Evolutionary conservation across 345 rosid species (phyloP).

Genomic region (Streptanthus diversifolius): DNA sequence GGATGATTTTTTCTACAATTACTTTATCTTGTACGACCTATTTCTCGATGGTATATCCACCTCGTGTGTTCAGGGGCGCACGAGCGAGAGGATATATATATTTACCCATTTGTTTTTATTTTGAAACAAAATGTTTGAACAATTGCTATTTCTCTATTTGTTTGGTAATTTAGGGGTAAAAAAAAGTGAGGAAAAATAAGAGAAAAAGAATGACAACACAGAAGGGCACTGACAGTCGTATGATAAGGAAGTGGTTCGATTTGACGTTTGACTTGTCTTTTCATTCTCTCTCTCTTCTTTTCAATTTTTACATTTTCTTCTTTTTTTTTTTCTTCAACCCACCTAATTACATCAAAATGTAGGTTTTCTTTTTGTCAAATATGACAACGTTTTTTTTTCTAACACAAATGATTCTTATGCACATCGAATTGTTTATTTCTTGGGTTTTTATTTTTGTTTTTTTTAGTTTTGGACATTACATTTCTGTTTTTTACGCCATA

Average conservation of each 20-base stretch:
- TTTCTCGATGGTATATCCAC: conserved; percentile 5
- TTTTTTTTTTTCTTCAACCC: neutral
- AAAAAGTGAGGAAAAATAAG: neutral
- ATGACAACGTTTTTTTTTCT: neutral
- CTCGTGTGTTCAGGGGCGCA: conserved; percentile 25
- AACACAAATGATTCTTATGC: neutral
- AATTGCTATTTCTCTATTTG: neutral
- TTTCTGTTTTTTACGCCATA: neutral
- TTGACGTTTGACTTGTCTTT: conserved; percentile 99
- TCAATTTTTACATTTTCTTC: neutral
- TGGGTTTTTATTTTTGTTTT: neutral
- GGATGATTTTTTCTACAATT: conserved; percentile 3
- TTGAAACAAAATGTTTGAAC: neutral
- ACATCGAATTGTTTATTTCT: neutral
- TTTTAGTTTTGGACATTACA: neutral
- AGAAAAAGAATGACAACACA: conserved; percentile 75
- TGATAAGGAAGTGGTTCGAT: conserved; percentile 85
- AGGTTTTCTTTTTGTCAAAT: neutral
- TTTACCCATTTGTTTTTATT: neutral
- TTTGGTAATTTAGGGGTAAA: conserved; percentile 24
- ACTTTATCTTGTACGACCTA: conserved; percentile 20
- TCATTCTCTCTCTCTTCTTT: conserved; percentile 39
- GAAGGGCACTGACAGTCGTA: conserved; percentile 86
- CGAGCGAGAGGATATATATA: conserved; percentile 10
- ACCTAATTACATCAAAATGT: conserved; percentile 2